phyloP scores from a whole-genome alignment of 345 rosid species.

The Gossypium thurberi region DNA sequence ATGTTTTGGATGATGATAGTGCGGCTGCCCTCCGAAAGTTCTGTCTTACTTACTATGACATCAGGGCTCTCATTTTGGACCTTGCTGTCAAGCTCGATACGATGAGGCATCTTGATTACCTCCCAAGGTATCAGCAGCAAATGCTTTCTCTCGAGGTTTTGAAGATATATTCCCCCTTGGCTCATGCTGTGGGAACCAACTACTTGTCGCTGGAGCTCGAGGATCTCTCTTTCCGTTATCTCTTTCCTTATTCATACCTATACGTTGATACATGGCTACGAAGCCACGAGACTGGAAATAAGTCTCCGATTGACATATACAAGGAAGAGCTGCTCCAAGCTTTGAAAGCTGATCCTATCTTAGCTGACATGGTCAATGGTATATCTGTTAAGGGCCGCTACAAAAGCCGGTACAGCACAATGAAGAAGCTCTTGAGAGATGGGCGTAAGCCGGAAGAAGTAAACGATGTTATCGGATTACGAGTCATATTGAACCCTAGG shows the following conservation, averaged over 20 bases:
- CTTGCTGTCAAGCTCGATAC: slow-evolving; percentile 72
- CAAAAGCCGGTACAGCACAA: slow-evolving; percentile 83
- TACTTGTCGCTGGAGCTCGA: slow-evolving; percentile 73
- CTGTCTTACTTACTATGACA: slow-evolving; percentile 82
- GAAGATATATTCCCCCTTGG: slow-evolving; percentile 79
- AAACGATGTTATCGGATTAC: slow-evolving; percentile 74
- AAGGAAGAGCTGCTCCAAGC: slow-evolving; percentile 54
- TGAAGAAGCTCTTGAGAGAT: slow-evolving; percentile 89
- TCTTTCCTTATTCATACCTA: slow-evolving; percentile 78
- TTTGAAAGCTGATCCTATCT: slow-evolving; percentile 45
- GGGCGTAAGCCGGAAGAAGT: slow-evolving; percentile 86
- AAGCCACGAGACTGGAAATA: slow-evolving; percentile 56
- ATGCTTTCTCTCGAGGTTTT: slow-evolving; percentile 66
- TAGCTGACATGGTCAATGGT: slow-evolving; percentile 51
- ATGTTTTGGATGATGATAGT: slow-evolving; percentile 65
- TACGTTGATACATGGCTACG: slow-evolving; percentile 77
- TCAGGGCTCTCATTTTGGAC: slow-evolving; percentile 74
- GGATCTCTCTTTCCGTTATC: slow-evolving; percentile 70
- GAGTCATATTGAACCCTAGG: slow-evolving; percentile 61
- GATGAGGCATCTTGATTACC: slow-evolving; percentile 78
- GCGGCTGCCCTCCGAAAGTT: slow-evolving; percentile 74
- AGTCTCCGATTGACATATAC: slow-evolving; percentile 57
- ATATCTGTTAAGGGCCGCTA: slow-evolving; percentile 65
- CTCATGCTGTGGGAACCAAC: slow-evolving; percentile 72
- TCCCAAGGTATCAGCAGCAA: slow-evolving; percentile 72